Evolutionary conservation across 305 asterid species (phyloP).

Genomic region (Lippia alba): DNA sequence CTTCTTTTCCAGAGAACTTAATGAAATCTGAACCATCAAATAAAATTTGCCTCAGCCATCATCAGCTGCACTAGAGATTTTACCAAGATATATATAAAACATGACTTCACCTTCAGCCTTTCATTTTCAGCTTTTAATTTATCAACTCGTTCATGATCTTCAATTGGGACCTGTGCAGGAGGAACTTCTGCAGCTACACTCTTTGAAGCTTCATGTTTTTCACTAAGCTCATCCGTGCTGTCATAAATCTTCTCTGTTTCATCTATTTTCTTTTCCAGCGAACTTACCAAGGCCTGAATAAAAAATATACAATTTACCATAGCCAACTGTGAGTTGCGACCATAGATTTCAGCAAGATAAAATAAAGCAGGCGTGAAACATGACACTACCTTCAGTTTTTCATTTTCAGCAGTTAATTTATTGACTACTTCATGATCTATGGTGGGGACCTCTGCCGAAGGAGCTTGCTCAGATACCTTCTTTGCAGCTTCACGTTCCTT

Average conservation of each 20-base stretch:
- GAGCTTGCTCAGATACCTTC: background rate
- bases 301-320: conserved; percentile 32
- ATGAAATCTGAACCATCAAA: conserved; percentile 57
- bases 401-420: conserved; percentile 75
- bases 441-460: conserved; percentile 16
- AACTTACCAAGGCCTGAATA: conserved; percentile 64
- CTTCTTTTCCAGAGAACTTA: conserved; percentile 68
- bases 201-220: conserved; percentile 36
- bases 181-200: too few relatives aligned
- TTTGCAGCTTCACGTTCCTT: conserved; percentile 39
- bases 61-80: too few relatives aligned
- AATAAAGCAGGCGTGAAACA: conserved; percentile 10
- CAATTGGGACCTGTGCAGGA: too few relatives aligned
- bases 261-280: conserved; percentile 70
- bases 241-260: conserved; percentile 78
- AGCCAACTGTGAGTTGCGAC: conserved; percentile 34
- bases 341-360: conserved; percentile 29
- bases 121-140: too few relatives aligned
- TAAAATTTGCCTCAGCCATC: too few relatives aligned
- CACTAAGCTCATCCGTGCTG: conserved; percentile 67
- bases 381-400: conserved; percentile 69
- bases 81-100: too few relatives aligned
- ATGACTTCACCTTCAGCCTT: too few relatives aligned
- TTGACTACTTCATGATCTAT: conserved; percentile 57
- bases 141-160: too few relatives aligned